phyloP scores from a whole-genome alignment of 2,329 filamentous ascomycete species.

The Fusarium abutilonis region DNA sequence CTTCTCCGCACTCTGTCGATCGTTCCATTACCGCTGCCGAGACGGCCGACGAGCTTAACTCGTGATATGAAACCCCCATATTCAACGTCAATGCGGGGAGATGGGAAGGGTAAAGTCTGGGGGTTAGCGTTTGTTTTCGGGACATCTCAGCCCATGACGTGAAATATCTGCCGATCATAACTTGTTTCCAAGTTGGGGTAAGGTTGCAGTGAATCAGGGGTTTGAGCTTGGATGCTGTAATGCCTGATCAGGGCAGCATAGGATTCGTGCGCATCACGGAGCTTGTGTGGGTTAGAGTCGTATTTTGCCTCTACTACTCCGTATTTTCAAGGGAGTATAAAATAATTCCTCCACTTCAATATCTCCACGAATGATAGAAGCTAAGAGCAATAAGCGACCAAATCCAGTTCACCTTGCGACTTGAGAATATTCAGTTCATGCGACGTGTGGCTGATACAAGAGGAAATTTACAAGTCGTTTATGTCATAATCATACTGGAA shows the following conservation, averaged over 20 bases:
- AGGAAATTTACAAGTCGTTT: neutral
- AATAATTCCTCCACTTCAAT: slow-evolving; percentile 1
- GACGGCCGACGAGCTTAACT: slow-evolving; percentile 19
- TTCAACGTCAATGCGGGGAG: slow-evolving; percentile 24
- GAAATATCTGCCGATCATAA: slow-evolving; percentile 19
- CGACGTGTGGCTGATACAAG: neutral
- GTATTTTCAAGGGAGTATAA: neutral
- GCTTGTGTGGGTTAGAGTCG: slow-evolving; percentile 17
- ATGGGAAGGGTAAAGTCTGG: slow-evolving; percentile 27
- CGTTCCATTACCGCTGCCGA: slow-evolving; percentile 18
- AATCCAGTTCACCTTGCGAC: neutral
- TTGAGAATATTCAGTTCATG: slow-evolving; percentile 7
- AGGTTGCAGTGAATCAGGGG: slow-evolving; percentile 9
- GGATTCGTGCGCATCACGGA: slow-evolving; percentile 32
- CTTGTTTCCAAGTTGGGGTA: slow-evolving; percentile 17
- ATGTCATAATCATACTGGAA: slow-evolving; percentile 31
- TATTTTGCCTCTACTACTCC: slow-evolving; percentile 6
- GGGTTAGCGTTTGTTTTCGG: slow-evolving; percentile 5
- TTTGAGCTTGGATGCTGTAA: neutral
- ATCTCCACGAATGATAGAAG: slow-evolving; percentile 17
- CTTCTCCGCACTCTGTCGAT: slow-evolving; percentile 34
- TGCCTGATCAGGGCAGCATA: neutral
- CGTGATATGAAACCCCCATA: neutral
- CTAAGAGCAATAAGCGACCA: neutral
- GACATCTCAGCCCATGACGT: slow-evolving; percentile 23